phyloP scores from a whole-genome alignment of 257 asterid genomes.

The Ilex asprella region DNA sequence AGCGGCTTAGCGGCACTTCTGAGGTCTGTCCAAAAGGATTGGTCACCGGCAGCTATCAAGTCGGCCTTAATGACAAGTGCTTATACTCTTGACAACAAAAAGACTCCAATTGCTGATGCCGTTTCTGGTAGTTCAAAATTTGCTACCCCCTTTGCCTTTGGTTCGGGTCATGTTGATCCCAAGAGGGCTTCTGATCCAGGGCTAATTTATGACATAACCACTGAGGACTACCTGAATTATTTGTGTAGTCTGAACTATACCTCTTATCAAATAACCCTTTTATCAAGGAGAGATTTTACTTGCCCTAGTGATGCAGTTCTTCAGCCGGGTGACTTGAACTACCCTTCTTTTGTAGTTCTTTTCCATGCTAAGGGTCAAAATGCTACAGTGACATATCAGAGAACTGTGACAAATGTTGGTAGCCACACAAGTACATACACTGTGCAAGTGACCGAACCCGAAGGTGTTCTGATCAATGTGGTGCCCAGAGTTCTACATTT shows the following conservation, averaged over 20 bases:
- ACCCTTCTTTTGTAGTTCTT: constrained; percentile 66
- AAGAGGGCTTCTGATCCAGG: constrained; percentile 65
- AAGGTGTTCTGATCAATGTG: constrained; percentile 37
- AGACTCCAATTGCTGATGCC: constrained; percentile 39
- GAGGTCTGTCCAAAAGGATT: constrained; percentile 43
- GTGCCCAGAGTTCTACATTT: constrained; percentile 46
- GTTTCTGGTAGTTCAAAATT: constrained; percentile 22
- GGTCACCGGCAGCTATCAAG: constrained; percentile 77
- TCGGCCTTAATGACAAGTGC: constrained; percentile 80
- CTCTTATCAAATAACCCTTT: constrained; percentile 40
- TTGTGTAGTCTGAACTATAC: constrained; percentile 57
- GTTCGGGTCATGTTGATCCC: constrained; percentile 69
- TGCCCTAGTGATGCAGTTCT: constrained; percentile 30
- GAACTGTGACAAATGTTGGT: constrained; percentile 69
- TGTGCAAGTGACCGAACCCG: constrained; percentile 35
- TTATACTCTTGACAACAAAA: constrained; percentile 23
- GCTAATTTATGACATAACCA: constrained; percentile 44
- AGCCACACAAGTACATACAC: constrained; percentile 25
- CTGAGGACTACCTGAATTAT: constrained; percentile 42
- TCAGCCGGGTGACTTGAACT: constrained; percentile 56
- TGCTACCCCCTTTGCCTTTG: constrained; percentile 55
- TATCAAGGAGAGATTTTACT: constrained; percentile 27
- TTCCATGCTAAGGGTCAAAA: constrained; percentile 15
- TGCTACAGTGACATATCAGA: constrained; percentile 26
- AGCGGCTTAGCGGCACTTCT: constrained; percentile 62